A percentile compares a stretch with the other conserved stretches of the same genome.
Conservation (phyloP, 495 filamentous ascomycete genomes). For the Aspergillus cavernicola region DNA sequence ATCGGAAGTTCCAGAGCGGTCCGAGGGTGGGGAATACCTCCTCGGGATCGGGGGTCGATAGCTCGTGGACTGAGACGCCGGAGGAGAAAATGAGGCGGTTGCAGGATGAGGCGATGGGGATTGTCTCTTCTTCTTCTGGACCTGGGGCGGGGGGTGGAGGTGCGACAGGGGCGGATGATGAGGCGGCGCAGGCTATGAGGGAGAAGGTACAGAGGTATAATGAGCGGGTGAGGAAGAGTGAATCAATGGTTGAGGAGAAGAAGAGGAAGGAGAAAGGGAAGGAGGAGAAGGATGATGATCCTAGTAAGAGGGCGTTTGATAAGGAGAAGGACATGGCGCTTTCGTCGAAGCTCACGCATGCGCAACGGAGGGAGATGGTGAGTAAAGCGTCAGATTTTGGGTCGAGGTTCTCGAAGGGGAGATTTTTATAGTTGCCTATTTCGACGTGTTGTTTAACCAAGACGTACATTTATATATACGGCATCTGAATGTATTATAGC, state of each 20-base stretch:
- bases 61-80: constrained; percentile 89
- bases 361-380: constrained; percentile 75
- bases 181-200: constrained; percentile 40
- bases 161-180: constrained; percentile 22
- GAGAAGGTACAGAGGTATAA: constrained; percentile 58
- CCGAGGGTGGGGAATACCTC: constrained; percentile 51
- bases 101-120: constrained; percentile 80
- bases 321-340: constrained; percentile 90
- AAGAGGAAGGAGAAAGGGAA: constrained; percentile 42
- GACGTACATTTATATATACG: background rate
- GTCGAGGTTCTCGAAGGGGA: constrained; percentile 75
- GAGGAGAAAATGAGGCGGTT: constrained; percentile 80
- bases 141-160: background rate
- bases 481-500: background rate
- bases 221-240: constrained; percentile 59
- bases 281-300: constrained; percentile 89
- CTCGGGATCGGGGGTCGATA: constrained; percentile 36
- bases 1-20: constrained; percentile 79
- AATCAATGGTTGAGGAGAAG: constrained; percentile 46
- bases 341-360: constrained; percentile 65
- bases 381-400: constrained; percentile 79
- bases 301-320: constrained; percentile 84
- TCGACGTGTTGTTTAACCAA: too few species aligned
- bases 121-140: constrained; percentile 27
- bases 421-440: constrained; percentile 36